phyloP scores from a whole-genome alignment of 2,329 filamentous ascomycete genomes.

The Cordyceps cateniannulata region DNA sequence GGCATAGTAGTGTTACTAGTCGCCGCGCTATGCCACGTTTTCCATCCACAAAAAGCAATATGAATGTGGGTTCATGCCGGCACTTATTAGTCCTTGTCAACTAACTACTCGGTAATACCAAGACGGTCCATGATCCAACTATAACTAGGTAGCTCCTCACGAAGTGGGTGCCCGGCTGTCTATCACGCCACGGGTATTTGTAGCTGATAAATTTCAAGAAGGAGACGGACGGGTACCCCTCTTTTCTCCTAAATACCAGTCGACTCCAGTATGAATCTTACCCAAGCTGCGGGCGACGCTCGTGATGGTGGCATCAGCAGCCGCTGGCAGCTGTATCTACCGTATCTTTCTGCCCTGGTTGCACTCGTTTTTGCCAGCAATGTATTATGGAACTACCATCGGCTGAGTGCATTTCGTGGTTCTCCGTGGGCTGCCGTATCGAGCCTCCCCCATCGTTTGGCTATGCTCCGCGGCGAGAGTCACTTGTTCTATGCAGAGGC shows the following conservation, averaged over 20 bases:
- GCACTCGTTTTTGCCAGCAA: conserved; percentile 1
- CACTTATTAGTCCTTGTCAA: too few relatives aligned
- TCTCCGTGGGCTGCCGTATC: conserved; percentile 18
- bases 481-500: conserved; percentile 22
- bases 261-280: not conserved
- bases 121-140: too few relatives aligned
- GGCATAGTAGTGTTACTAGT: too few relatives aligned
- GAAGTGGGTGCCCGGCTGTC: not conserved
- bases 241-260: not conserved
- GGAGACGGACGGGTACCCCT: not conserved
- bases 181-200: not conserved
- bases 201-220: too few relatives aligned
- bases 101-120: too few relatives aligned
- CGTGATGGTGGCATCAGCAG: not conserved
- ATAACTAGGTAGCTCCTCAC: too few relatives aligned
- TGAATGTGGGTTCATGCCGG: too few relatives aligned
- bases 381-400: conserved; percentile 7
- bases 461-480: conserved; percentile 16
- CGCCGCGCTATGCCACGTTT: too few relatives aligned
- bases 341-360: not conserved
- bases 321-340: not conserved
- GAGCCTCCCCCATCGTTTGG: conserved; percentile 20
- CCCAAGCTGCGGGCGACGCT: not conserved
- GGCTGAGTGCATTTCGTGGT: conserved; percentile 20
- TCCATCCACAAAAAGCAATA: too few relatives aligned